Conservation (phyloP, 1,284 basidiomycete species). For the Pisolithus thermaeus region DNA sequence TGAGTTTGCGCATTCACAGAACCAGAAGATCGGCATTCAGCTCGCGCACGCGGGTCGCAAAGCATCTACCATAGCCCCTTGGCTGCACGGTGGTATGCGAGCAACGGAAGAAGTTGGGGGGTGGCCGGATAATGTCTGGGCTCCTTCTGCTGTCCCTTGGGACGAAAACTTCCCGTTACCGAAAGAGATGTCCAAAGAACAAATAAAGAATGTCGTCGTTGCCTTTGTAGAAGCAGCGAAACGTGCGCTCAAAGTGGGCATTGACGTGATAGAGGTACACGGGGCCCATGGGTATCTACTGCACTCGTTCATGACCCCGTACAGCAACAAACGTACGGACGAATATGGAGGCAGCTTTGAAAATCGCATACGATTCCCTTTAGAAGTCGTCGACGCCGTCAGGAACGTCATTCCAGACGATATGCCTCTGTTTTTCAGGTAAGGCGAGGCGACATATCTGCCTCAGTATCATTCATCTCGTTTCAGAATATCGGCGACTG, state of each 20-base stretch:
- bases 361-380: constrained; percentile 59
- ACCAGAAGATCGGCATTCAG: constrained; percentile 50
- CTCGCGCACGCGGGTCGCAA: constrained; percentile 62
- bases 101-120: constrained; percentile 41
- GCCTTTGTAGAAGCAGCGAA: constrained; percentile 62
- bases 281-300: constrained; percentile 65
- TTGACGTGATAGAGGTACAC: constrained; percentile 82
- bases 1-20: constrained; percentile 48
- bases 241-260: constrained; percentile 59
- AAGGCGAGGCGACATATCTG: constrained; percentile 19
- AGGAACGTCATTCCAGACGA: constrained; percentile 49
- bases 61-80: constrained; percentile 44
- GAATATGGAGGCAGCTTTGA: constrained; percentile 69
- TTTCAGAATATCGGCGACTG: constrained; percentile 51
- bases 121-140: constrained; percentile 52
- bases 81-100: constrained; percentile 31
- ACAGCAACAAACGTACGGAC: constrained; percentile 68
- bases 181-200: constrained; percentile 44
- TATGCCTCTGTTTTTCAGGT: constrained; percentile 68
- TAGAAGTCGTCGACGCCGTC: constrained; percentile 52
- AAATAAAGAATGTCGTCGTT: constrained; percentile 57
- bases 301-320: constrained; percentile 61
- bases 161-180: constrained; percentile 44
- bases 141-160: constrained; percentile 51
- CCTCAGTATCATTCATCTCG: constrained; percentile 14